Base-by-base conservation (phyloP, 139 green algal species). In the Astrephomene gubernaculifera region DNA sequence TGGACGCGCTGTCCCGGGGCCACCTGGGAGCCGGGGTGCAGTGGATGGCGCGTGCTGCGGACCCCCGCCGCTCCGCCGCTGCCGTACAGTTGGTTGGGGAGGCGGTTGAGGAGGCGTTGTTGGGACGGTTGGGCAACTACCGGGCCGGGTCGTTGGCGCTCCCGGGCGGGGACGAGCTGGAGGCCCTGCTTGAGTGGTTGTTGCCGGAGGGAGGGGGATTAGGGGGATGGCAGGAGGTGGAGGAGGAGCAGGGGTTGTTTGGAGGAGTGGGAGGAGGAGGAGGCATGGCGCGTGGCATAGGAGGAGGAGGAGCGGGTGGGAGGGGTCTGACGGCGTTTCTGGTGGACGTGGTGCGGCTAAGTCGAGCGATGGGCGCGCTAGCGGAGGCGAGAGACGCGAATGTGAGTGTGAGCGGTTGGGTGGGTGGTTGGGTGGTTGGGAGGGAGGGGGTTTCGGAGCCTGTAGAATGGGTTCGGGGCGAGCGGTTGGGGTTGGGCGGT, bases 1-100 rank as follows among this genome's bases (percentile, higher is more conserved):
- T 71, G 60, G 76, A 83, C n/a, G 76, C 76, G 61, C 76, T 83
- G 12, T 39, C 41, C 38, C 76, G 76, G 4, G 91, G 91, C 39
- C 43, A 70, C 52, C 41, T 74, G 67, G 87, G 87, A 41, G 68
- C 71, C 4, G 90, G 87, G 4, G 65, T 84, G 29, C 65, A 60
- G 41, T 93, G 89, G 90, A 54, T 92, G 38, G 78, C 87, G 9
- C 67, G 74, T 10, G 87, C 79, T 24, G 61, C 72, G 14, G 90
- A 94, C 31, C 80, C 72, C 12, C n/a, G 41, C n/a, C 76, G 81
- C n/a, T 61, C 65, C 33, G 87, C 90, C 22, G 69, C 72, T 22
- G 70, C 79, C 24, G 76, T 94, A 49, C 24, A 81, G 41, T 85
- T 91, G 31, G 35, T 93, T 64, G 65, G 84, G 31, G 72, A 7